Base-by-base conservation (phyloP, 192 early-diverging fungal genomes). In the Coemansia sp. region DNA sequence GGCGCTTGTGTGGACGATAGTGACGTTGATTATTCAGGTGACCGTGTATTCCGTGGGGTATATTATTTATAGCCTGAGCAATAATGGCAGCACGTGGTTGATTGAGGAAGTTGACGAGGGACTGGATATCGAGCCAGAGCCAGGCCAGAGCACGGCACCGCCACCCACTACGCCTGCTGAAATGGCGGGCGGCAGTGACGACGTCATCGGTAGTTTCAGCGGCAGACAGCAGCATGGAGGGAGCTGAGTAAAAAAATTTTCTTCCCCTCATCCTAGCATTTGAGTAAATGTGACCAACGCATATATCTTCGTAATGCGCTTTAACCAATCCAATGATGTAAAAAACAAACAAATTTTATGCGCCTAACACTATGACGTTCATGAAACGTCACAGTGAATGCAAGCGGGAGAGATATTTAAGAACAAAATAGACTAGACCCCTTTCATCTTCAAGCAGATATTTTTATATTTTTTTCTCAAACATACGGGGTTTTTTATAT, bases 21-120 rank as follows among this genome's bases (percentile, higher is more conserved):
- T 55, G 33, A 75, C 63, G 6, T 40, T 71, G 20, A 11, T 82
- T n/a, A 57, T 65, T 9, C 79, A 82, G 43, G 43, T 65, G 2
- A 13, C 67, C 4, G 51, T 74, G 3, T n/a, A 74, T 16, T 46
- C 44, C 1, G 11, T 68, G 6, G 79, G 75, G 9, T 62, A 36
- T 34, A 42, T 59, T 27, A 27, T 18, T 66, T 46, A 44, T 71
- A 44, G 49, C 18, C 2, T 46, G 49, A 15, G 72, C 59, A 34
- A 42, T 24, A 24, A 38, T 41, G 11, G 13, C 24, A 11, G 44
- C 1, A 22, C 18, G 22, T 73, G 70, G 76, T 34, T 77, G 13
- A 55, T 72, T 6, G 76, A 77, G 1, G 55, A 67, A 9, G 3
- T 31, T 18, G 69, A 22, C 0, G 67, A 72, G 5, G 68, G 46